Conservation (phyloP, 1,284 basidiomycete species). For the Leccinum laetum region DNA sequence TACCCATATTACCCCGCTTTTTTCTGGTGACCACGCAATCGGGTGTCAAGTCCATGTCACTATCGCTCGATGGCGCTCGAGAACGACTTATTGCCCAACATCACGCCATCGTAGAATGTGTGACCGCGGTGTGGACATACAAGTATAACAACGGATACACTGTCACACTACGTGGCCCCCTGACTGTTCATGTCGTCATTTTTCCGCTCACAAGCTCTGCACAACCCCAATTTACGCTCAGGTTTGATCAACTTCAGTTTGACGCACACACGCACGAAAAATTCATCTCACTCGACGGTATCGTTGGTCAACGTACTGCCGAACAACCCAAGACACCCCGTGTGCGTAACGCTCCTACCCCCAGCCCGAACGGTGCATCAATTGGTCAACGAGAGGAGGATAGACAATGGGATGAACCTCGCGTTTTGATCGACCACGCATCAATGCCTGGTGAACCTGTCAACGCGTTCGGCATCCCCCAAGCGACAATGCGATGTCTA, state of each 20-base stretch:
- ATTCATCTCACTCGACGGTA: slow-evolving; percentile 59
- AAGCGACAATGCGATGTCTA: slow-evolving; percentile 82
- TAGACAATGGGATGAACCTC: slow-evolving; percentile 61
- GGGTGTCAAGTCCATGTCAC: slow-evolving; percentile 74
- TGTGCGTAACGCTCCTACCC: slow-evolving; percentile 40
- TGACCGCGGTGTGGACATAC: slow-evolving; percentile 73
- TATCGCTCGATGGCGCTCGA: slow-evolving; percentile 69
- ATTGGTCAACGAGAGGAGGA: slow-evolving; percentile 42
- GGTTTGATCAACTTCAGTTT: slow-evolving; percentile 70
- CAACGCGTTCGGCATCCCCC: slow-evolving; percentile 82
- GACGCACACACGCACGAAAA: slow-evolving; percentile 71
- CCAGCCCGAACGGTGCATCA: slow-evolving; percentile 35
- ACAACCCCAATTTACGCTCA: slow-evolving; percentile 39
- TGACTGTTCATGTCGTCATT: slow-evolving; percentile 60
- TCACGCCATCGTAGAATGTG: slow-evolving; percentile 65
- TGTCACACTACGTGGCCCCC: slow-evolving; percentile 67
- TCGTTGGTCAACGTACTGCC: slow-evolving; percentile 46
- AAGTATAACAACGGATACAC: slow-evolving; percentile 73
- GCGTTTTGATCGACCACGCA: slow-evolving; percentile 55
- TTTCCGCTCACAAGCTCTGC: slow-evolving; percentile 27
- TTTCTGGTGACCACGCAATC: slow-evolving; percentile 80
- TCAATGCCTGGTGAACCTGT: slow-evolving; percentile 75
- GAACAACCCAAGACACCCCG: slow-evolving; percentile 43
- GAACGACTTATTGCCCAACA: slow-evolving; percentile 53
- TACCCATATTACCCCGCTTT: slow-evolving; percentile 77